Base-by-base conservation (phyloP, 495 filamentous ascomycete species). In the Cladorrhinum samala region DNA sequence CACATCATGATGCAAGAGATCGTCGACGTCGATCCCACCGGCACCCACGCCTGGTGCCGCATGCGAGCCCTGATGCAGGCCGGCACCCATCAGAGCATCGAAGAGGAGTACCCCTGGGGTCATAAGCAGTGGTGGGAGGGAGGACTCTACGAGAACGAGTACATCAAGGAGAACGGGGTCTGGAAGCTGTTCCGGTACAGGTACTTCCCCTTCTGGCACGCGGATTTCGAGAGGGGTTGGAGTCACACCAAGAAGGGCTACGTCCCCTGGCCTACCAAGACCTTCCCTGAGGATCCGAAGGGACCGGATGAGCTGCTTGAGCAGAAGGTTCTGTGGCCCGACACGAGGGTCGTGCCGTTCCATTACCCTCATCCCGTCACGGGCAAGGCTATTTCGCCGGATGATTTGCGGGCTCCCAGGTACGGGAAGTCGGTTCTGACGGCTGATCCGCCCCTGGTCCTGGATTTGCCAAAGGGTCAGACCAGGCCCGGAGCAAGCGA, bases 151-250 rank as follows among this genome's bases (percentile, higher is more conserved):
- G 77, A 81, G 66, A 81, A 81, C 57, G 77, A 81, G 62, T 81
- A 81, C 61, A 71, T 79, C 62, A 81, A 81, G 65, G 75, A 80
- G 55, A 63, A 75, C 54, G 77, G 77, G 14, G 66, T 70, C 23
- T 81, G 77, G 77, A 78, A 77, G 67, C 67, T 81, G 38, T 77
- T 76, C 61, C 62, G 76, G 20, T 72, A 78, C 54, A 72, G 75
- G 45, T 79, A 81, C 59, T 81, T 79, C 54, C 77, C 77, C 6
- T 78, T 79, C 64, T 79, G 77, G 77, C 77, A 81, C 58, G 76
- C 75, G 27, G 70, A 75, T 36, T 71, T 74, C 53, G 74, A 77
- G 62, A 68, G 67, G 19, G 77, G 77, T 9, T 81, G 77, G 77
- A 69, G 67, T 14, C 62, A 77, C 51, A 79, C 75, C 14, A 75